Evolutionary conservation across 2,329 filamentous ascomycete genomes (phyloP), one percentile per base, ranked within the genome.

Genomic region (Penicillium janthinellum): DNA sequence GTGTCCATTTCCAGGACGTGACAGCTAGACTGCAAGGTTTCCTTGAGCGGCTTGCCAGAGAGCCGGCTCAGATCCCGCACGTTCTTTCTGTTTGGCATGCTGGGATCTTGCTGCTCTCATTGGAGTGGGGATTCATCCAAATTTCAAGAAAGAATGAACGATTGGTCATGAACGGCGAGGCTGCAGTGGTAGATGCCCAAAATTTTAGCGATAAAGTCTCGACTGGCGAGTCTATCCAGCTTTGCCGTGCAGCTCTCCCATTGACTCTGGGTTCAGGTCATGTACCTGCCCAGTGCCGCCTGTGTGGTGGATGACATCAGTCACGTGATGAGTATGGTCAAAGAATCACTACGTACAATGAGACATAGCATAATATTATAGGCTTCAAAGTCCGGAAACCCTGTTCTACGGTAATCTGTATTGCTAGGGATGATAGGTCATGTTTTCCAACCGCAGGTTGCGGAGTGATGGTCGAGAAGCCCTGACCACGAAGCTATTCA

Each of bases 21-120:
- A 4, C 11, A 11, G 17, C 73, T 75, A 6, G 65, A 60, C 50
- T 65, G 56, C 10, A 75, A 58, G 0, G 72, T 75, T 22, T 74
- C 67, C 5, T 59, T 57, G 5, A 75, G 67, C 4, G 70, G 67
- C 35, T 67, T 69, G 4, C 71, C 68, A 0, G 70, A 68, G 25
- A 71, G 66, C 58, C 64, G 63, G 28, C 64, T 56, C 20, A 61
- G 56, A 45, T 73, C 67, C 58, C 69, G 56, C 22, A 61, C 54
- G 48, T 57, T 57, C 47, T 66, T 71, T 56, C 61, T 51, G 51
- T 62, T 67, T 20, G 59, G 57, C 67, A 69, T 70, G 41, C n/a
- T 58, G 34, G 14, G 34, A 57, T 11, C 14, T 34, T 42, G 47
- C 14, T 25, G 17, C 14, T 45, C 5, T 52, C 15, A 39, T 28